Percentiles rank a stretch among this genome's conserved stretches.
These are phyloP conservation scores for Cercospora nicotianae DNA, from an alignment of 2,329 filamentous ascomycete species.

Conservation along the genomic window DNA sequence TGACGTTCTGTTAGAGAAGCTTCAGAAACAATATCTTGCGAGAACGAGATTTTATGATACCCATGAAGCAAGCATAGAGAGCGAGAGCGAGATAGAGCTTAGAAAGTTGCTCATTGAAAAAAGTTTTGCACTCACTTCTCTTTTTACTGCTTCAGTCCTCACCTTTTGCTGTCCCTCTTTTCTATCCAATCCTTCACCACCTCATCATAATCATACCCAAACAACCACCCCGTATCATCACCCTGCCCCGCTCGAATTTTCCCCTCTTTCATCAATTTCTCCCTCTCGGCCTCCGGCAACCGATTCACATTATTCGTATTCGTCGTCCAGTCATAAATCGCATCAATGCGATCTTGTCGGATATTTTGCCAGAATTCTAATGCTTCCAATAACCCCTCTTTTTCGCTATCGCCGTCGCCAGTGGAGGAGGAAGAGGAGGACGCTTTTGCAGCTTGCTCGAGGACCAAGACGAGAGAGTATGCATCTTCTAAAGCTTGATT, in stretches of 20 bases:
- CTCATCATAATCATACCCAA: constrained; percentile 20
- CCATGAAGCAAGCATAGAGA: background rate
- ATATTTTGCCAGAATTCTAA: constrained; percentile 29
- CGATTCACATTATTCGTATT: constrained; percentile 28
- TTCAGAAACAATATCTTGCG: background rate
- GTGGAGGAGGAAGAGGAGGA: no score
- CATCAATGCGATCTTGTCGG: constrained; percentile 31
- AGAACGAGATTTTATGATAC: constrained; percentile 1
- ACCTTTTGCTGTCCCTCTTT: background rate
- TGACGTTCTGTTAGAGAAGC: background rate
- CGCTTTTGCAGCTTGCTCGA: no score
- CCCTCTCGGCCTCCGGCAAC: constrained; percentile 28
- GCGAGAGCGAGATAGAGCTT: background rate
- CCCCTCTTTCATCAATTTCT: constrained; percentile 23
- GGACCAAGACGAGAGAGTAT: constrained; percentile 48
- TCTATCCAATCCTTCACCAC: constrained; percentile 23
- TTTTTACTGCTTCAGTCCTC: background rate
- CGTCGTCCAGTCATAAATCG: constrained; percentile 25
- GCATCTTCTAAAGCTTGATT: constrained; percentile 59
- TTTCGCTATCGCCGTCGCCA: background rate
- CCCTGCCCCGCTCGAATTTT: constrained; percentile 21
- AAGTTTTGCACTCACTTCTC: background rate
- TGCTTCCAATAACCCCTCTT: constrained; percentile 14
- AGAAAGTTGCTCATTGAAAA: background rate
- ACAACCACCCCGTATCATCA: constrained; percentile 30